A percentile compares a stretch with the other conserved stretches of the same genome.
Evolutionary conservation across 192 early-diverging fungal genomes (phyloP).

Genomic region (Mortierella antarctica): DNA sequence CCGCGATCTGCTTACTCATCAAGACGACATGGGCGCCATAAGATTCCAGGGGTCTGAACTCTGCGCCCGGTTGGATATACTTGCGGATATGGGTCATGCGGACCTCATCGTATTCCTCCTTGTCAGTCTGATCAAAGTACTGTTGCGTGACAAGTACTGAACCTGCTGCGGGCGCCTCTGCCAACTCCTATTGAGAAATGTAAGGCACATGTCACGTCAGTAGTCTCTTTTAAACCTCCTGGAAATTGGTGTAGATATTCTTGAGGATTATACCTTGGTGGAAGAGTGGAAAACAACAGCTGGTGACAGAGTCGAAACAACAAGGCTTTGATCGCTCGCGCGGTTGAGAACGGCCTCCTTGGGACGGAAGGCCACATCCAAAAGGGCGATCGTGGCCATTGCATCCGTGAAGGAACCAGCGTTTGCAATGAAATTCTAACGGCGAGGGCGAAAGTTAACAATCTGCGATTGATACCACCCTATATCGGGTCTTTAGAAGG

Average conservation of each 20-base stretch:
- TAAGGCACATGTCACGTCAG: neutral
- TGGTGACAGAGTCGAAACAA: constrained; percentile 45
- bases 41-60: constrained; percentile 40
- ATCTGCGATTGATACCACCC: neutral
- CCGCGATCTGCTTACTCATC: constrained; percentile 29
- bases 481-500: neutral
- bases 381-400: constrained; percentile 53
- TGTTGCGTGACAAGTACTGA: constrained; percentile 41
- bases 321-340: constrained; percentile 25
- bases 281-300: constrained; percentile 58
- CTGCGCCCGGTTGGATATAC: constrained; percentile 25
- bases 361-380: constrained; percentile 51
- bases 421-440: constrained; percentile 56
- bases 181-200: constrained; percentile 18
- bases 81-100: constrained; percentile 17
- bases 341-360: constrained; percentile 21
- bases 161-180: constrained; percentile 15
- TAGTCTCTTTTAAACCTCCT: no score
- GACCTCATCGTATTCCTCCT: constrained; percentile 17
- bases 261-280: constrained; percentile 34
- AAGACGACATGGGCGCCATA: constrained; percentile 44
- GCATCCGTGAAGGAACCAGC: constrained; percentile 51
- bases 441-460: neutral
- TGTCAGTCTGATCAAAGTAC: constrained; percentile 31
- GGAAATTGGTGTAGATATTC: neutral